phyloP scores from a whole-genome alignment of 441 rosid genomes.

The Lepidium campestre region DNA sequence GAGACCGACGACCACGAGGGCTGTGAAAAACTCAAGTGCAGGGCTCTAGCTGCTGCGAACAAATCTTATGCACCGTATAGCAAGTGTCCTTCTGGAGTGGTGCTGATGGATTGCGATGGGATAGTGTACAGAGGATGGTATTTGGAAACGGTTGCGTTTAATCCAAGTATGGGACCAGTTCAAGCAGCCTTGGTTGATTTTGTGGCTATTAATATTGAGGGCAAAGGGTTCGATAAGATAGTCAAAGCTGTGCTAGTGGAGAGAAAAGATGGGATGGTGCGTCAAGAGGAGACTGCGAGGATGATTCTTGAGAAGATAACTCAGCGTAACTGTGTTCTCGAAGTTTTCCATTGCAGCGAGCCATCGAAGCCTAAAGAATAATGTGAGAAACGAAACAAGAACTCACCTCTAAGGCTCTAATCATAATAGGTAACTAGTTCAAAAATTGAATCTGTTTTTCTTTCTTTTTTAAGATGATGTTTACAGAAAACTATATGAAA shows the following conservation, averaged over 20 bases:
- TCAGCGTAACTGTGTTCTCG: background rate
- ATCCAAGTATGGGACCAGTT: conserved; percentile 70
- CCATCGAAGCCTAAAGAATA: too few relatives aligned
- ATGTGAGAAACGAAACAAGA: too few relatives aligned
- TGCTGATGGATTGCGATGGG: conserved; percentile 43
- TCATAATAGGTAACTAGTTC: too few relatives aligned
- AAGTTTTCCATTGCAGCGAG: conserved; percentile 4
- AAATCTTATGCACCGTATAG: conserved; percentile 73
- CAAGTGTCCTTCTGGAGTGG: conserved; percentile 67
- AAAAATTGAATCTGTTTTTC: too few relatives aligned
- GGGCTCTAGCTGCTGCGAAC: conserved; percentile 61
- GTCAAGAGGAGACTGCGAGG: background rate
- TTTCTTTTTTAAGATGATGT: too few relatives aligned
- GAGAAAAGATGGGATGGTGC: background rate
- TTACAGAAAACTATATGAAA: too few relatives aligned
- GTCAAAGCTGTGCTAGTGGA: conserved; percentile 50
- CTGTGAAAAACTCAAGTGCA: conserved; percentile 30
- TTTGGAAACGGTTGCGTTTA: conserved; percentile 65
- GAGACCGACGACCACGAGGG: background rate
- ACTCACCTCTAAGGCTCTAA: too few relatives aligned
- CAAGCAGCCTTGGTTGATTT: conserved; percentile 77
- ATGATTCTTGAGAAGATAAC: background rate
- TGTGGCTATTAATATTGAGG: conserved; percentile 32
- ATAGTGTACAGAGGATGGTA: conserved; percentile 56
- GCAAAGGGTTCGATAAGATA: conserved; percentile 50